Conservation (phyloP, 2,329 filamentous ascomycete genomes). For the Pseudopyrenochaeta lycopersici region DNA sequence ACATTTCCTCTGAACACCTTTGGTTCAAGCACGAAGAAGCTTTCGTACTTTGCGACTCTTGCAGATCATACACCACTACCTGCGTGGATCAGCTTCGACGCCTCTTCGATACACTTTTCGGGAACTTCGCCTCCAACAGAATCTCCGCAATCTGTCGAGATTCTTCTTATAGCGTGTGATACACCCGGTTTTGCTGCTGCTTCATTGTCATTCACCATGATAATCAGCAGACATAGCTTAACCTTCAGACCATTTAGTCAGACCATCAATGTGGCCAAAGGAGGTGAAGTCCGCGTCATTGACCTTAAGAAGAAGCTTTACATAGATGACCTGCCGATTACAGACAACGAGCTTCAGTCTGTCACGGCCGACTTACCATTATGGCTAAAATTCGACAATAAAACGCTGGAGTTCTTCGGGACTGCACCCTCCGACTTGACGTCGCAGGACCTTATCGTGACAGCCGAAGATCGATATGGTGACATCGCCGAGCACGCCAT, state of each 20-base stretch:
- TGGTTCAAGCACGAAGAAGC: conserved; percentile 61
- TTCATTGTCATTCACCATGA: conserved; percentile 72
- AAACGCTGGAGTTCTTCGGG: conserved; percentile 70
- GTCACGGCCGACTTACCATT: conserved; percentile 66
- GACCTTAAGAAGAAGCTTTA: conserved; percentile 43
- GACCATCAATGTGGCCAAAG: conserved; percentile 43
- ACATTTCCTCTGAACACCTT: conserved; percentile 67
- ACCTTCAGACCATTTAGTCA: conserved; percentile 63
- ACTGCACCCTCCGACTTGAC: conserved; percentile 67
- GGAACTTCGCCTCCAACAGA: conserved; percentile 75
- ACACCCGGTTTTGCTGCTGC: conserved; percentile 78
- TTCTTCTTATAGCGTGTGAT: conserved; percentile 81
- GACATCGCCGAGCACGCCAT: conserved; percentile 68
- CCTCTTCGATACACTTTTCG: conserved; percentile 69
- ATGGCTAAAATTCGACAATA: conserved; percentile 74
- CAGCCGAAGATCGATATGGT: conserved; percentile 66
- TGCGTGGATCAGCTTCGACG: conserved; percentile 83
- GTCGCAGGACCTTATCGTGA: conserved; percentile 70
- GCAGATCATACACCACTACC: conserved; percentile 82
- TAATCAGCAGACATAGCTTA: conserved; percentile 75
- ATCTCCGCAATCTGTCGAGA: conserved; percentile 73
- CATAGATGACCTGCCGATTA: conserved; percentile 53
- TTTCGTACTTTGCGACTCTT: conserved; percentile 79
- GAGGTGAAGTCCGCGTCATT: conserved; percentile 40
- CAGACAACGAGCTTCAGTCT: conserved; percentile 60